Evolutionary conservation across 208 protist species (phyloP), one percentile per base, ranked within the genome.

Genomic region (Acanthamoeba pearcei): DNA sequence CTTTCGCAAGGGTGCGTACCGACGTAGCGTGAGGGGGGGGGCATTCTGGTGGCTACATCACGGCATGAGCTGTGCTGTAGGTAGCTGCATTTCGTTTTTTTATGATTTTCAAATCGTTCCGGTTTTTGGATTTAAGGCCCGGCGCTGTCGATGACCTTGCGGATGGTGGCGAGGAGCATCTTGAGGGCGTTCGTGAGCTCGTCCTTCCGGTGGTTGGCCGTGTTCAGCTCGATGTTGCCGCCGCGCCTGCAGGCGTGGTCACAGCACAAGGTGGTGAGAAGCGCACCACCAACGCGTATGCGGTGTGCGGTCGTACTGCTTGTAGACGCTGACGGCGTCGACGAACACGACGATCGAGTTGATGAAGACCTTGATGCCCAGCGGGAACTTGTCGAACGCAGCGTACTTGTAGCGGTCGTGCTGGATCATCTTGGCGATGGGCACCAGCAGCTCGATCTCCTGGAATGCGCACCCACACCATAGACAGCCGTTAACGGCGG

Each of bases 401-500:
- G 68, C 68, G 9, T 83, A 94, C n/a, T 62, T 80, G 22, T 27
- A 17, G 27, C 70, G 51, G 19, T 94, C 90, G 6, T 72, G 51
- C 90, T 94, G 90, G 27, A 94, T 94, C 38, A 83, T 83, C 72
- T 94, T 94, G 17, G 70, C 90, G 5, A 94, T 68, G n/a, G 90
- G 90, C 35, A 94, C 90, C 42, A 94, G 51, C 53, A 94, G 29
- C 90, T 78, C 38, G 6, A 94, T 94, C 29, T 94, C 68, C 90
- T 83, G 90, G 8, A 12, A 53, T 27, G 35, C 27, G 24, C 22
- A 5, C 32, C 32, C 57, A 17, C 19, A 24, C 57, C 15, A 35
- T 35, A 35, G 32, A 35, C 32, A 35, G 32, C 32, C 32, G 32
- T 35, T 35, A 35, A 35, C 32, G 32, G 32, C 32, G 32, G 32